Evolutionary conservation across 2,329 filamentous ascomycete genomes (phyloP), one percentile per base, ranked within the genome.

Genomic region (Botrytis sinoallii): DNA sequence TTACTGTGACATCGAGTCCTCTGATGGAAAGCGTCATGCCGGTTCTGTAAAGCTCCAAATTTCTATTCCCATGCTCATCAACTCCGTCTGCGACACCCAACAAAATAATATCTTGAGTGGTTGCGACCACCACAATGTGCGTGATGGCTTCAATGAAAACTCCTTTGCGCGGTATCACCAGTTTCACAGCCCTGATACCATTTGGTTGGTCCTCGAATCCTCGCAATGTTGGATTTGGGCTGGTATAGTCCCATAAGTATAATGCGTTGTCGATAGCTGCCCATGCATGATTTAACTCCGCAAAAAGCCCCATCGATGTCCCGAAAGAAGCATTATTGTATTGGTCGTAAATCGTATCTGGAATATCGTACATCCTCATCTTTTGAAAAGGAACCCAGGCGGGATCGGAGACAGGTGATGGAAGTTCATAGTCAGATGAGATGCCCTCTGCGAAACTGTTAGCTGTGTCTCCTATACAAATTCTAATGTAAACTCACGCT

Each of bases 191-290:
- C 60, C 94, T 94, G 79, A 99, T 98, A 77, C 90, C 93, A 81
- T 97, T 91, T 10, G 90, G 87, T 82, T 95, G 92, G 78, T 97
- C 94, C 81, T 98, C 95, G 80, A 93, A 98, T 29, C 95, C 95
- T 77, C 97, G 92, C 60, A 98, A 86, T 81, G 97, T 93, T 8
- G 95, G 94, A 78, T 95, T 93, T n/a, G 93, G 90, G 81, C 94
- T 89, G 10, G 94, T 97, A 82, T 98, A 99, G 83, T 99, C 95
- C 97, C 97, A 99, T 25, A 99, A 87, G 81, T 98, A 99, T 63
- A 99, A 86, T 75, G 93, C 93, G 84, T 97, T 98, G 84, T 99
- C 96, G 81, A 99, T 96, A 38, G 93, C 90, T 72, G 97, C 93
- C 93, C 95, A 99, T 44, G 95, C 96, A 83, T 98, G 94, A 80